Conservation (phyloP, 768 basidiomycete species). For the Russula vinacea region DNA sequence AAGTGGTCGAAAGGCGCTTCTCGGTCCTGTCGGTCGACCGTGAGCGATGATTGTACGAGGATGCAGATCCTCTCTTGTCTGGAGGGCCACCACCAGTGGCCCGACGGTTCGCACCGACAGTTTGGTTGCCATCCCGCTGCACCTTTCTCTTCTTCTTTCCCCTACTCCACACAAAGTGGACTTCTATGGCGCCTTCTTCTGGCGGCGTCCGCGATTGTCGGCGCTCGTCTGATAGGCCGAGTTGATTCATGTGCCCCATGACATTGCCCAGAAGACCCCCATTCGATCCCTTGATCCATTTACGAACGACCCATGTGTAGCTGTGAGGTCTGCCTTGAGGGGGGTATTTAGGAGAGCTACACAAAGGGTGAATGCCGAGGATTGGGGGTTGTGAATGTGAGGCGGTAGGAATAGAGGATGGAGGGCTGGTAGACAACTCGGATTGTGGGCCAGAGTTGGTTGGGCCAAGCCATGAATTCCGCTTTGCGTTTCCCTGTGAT, state of each 20-base stretch:
- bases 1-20: constrained; percentile 22
- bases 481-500: constrained; percentile 25
- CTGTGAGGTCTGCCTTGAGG: constrained; percentile 42
- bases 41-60: constrained; percentile 19
- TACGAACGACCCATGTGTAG: constrained; percentile 75
- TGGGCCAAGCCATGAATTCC: constrained; percentile 26
- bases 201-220: constrained; percentile 19
- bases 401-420: constrained; percentile 10
- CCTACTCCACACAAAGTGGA: constrained; percentile 78
- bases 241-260: constrained; percentile 40
- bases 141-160: constrained; percentile 38
- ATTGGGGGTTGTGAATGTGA: constrained; percentile 42
- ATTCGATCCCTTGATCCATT: constrained; percentile 65
- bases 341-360: constrained; percentile 48
- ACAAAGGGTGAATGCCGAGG: constrained; percentile 68
- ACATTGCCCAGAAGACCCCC: constrained; percentile 46
- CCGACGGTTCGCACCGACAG: constrained; percentile 13
- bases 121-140: constrained; percentile 1
- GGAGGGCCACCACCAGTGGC: not conserved
- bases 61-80: not conserved
- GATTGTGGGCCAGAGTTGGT: constrained; percentile 19
- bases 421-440: constrained; percentile 7
- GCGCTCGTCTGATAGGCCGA: constrained; percentile 29
- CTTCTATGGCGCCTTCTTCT: constrained; percentile 46
- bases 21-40: not conserved